These are phyloP conservation scores for Aspergillus baeticus DNA, from an alignment of 495 filamentous ascomycete species.

Conservation along the genomic window DNA sequence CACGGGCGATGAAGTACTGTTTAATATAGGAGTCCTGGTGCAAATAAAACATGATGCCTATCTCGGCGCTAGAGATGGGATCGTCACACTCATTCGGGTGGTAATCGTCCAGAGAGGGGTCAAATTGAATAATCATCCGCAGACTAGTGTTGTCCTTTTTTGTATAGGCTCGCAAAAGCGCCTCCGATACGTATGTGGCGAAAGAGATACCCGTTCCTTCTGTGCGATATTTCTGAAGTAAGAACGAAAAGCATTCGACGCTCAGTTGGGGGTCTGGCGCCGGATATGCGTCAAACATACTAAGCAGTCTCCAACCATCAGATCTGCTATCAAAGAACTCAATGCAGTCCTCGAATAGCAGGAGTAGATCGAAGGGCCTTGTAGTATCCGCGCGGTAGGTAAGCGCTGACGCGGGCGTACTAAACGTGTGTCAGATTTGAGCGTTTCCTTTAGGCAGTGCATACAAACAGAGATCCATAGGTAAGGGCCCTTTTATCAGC, in stretches of 20 bases:
- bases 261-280: no score
- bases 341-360: constrained; percentile 2
- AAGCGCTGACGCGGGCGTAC: neutral
- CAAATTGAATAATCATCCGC: no score
- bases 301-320: neutral
- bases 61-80: no score
- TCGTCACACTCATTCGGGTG: no score
- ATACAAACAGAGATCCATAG: no score
- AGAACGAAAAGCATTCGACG: neutral
- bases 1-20: neutral
- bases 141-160: no score
- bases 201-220: no score
- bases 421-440: neutral
- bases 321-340: neutral
- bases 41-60: neutral
- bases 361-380: neutral
- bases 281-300: neutral
- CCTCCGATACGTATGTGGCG: no score
- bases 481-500: neutral
- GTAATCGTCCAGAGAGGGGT: no score
- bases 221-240: neutral
- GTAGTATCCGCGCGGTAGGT: neutral
- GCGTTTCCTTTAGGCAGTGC: no score
- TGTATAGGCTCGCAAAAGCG: no score
- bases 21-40: neutral